Percentiles rank a stretch among this genome's conserved stretches.
These are phyloP conservation scores for Boletus coccyginus DNA, from an alignment of 768 basidiomycete species.

Conservation along the genomic window DNA sequence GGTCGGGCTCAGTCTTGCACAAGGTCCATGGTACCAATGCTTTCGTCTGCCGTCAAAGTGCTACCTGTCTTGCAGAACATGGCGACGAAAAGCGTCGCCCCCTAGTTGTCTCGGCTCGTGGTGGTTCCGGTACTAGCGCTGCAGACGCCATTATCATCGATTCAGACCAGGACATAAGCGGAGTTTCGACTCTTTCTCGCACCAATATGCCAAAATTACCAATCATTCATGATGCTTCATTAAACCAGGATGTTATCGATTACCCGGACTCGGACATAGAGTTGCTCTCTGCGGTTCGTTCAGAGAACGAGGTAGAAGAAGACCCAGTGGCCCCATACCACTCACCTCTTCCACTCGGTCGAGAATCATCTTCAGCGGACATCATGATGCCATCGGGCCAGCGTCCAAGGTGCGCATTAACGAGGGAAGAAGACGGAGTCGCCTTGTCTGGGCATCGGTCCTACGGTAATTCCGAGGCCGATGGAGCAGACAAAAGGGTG, in stretches of 20 bases:
- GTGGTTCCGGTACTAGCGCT: conserved; percentile 9
- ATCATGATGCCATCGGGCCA: neutral
- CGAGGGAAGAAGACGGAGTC: neutral
- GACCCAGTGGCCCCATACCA: neutral
- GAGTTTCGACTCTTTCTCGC: neutral
- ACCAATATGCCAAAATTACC: neutral
- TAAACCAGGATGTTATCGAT: neutral
- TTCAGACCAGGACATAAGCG: conserved; percentile 15
- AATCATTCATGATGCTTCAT: neutral
- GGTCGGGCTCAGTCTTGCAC: neutral
- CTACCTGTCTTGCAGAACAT: neutral
- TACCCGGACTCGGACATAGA: conserved; percentile 12
- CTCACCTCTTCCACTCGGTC: neutral
- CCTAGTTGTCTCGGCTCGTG: neutral
- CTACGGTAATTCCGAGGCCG: conserved; percentile 4
- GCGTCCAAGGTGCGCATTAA: neutral
- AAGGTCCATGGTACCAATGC: neutral
- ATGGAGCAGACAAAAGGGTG: neutral
- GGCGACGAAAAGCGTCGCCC: neutral
- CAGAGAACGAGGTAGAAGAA: neutral
- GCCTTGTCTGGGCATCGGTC: neutral
- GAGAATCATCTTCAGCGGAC: neutral
- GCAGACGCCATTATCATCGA: conserved; percentile 23
- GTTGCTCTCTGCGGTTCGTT: conserved; percentile 4
- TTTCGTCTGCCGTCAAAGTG: neutral